Evolutionary conservation across 2,329 filamentous ascomycete species (phyloP), one percentile per base, ranked within the genome.

Genomic region (Arthrinium puccinioides): DNA sequence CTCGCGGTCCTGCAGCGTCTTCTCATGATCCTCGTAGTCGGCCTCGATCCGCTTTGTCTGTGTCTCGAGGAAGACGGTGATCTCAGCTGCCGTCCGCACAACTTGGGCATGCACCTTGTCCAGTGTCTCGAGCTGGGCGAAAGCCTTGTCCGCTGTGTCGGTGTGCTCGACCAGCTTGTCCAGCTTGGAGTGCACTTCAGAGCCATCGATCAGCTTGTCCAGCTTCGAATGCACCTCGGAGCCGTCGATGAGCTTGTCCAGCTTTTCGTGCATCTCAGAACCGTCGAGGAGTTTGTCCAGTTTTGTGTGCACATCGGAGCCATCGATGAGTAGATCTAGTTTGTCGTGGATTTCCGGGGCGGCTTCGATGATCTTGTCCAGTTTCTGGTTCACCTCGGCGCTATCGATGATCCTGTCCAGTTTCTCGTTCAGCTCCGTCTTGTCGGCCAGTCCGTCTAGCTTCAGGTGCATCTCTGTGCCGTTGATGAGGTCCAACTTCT

Each of bases 31-130:
- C 45, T 92, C 85, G 43, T 87, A 80, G 27, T 89, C 85, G 44
- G 90, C 76, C 1, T 76, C 71, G 43, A 87, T 84, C 16, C 84
- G 76, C 53, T 82, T 77, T 16, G 79, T 84, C 57, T 95, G 89
- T 3, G 71, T 70, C 3, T 82, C 74, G 15, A 97, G 75, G 55
- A 96, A 95, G 28, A 82, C 77, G 3, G 84, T 83, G 38, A 98
- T 82, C 54, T 94, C 87, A 15, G 80, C 77, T 1, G 90, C 88
- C 2, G 87, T 94, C 41, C 80, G 74, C 56, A 87, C 78, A 39
- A 98, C 87, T 48, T 94, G 85, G 46, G 84, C 74, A 52, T 96
- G 87, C 35, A 97, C 92, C 57, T 88, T 77, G 48, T 96, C 87
- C 5, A 98, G 74, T 18, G 86, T 85, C 44, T 84, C 82, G 31